Conservation (phyloP, 805 yeast genomes). For the Millerozyma acaciae region DNA sequence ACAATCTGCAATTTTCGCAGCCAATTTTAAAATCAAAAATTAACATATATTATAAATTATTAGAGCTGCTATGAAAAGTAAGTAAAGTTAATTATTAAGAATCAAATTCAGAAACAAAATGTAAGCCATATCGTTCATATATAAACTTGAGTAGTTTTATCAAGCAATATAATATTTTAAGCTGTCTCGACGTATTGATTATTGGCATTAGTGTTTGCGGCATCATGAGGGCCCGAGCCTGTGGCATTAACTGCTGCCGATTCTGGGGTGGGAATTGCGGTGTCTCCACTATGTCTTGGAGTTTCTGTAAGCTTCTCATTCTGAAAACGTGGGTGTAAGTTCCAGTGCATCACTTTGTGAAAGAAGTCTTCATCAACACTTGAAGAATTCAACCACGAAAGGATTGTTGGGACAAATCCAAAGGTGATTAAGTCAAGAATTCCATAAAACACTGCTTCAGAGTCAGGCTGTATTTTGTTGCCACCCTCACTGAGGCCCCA, state of each 20-base stretch:
- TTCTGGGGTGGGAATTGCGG: slow-evolving; percentile 27
- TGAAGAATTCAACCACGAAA: slow-evolving; percentile 24
- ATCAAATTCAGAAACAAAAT: too few species aligned
- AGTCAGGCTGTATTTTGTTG: slow-evolving; percentile 54
- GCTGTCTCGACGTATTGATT: too few species aligned
- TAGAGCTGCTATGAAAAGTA: too few species aligned
- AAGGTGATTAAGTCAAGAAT: slow-evolving; percentile 49
- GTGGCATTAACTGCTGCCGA: not conserved
- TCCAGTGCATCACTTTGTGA: slow-evolving; percentile 13
- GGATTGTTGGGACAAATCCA: slow-evolving; percentile 36
- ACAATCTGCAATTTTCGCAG: too few species aligned
- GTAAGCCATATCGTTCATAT: too few species aligned
- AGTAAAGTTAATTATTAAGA: too few species aligned
- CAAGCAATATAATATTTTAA: too few species aligned
- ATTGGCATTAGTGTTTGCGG: too few species aligned
- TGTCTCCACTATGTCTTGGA: slow-evolving; percentile 45
- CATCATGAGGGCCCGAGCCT: too few species aligned
- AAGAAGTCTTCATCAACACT: slow-evolving; percentile 27
- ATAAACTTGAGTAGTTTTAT: too few species aligned
- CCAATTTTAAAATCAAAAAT: too few species aligned
- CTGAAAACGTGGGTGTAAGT: slow-evolving; percentile 3
- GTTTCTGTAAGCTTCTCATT: slow-evolving; percentile 24
- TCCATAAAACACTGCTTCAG: slow-evolving; percentile 59
- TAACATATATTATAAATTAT: too few species aligned
- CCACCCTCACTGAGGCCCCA: slow-evolving; percentile 64